A percentile compares a stretch with the other conserved stretches of the same genome.
phyloP scores from a whole-genome alignment of 2,329 filamentous ascomycete genomes.

The Aspergillus arachidicola region DNA sequence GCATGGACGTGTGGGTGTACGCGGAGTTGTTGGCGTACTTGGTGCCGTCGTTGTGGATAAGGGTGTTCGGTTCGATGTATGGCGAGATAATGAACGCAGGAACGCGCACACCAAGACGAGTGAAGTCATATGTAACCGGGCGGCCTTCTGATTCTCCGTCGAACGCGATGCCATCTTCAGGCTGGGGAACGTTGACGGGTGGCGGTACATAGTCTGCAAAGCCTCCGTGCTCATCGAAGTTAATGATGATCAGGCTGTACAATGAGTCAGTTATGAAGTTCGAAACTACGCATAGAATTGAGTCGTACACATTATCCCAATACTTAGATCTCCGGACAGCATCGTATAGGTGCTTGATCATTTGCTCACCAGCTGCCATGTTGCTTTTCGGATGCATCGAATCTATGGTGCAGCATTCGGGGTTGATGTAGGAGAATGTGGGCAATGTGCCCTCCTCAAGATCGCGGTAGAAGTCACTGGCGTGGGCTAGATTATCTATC shows the following conservation, averaged over 20 bases:
- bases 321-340: constrained; percentile 43
- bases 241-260: constrained; percentile 40
- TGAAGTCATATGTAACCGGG: constrained; percentile 42
- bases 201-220: constrained; percentile 46
- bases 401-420: constrained; percentile 40
- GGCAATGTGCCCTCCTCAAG: constrained; percentile 65
- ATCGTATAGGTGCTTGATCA: constrained; percentile 48
- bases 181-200: constrained; percentile 38
- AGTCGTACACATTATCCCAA: constrained; percentile 38
- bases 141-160: constrained; percentile 33
- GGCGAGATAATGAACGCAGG: constrained; percentile 43
- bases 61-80: constrained; percentile 33
- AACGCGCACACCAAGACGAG: constrained; percentile 42
- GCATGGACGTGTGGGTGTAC: constrained; percentile 43
- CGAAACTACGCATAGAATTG: background rate
- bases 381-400: constrained; percentile 46
- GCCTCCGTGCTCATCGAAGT: constrained; percentile 46
- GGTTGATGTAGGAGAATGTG: constrained; percentile 61
- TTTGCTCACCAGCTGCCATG: constrained; percentile 41
- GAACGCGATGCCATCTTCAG: constrained; percentile 37
- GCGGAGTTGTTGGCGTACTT: constrained; percentile 39
- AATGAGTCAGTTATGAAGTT: background rate
- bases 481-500: constrained; percentile 35
- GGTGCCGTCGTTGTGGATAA: constrained; percentile 44
- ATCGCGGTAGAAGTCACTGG: constrained; percentile 63